Conservation (phyloP, 164 flowering plant genomes). For the Umbellularia californica region DNA sequence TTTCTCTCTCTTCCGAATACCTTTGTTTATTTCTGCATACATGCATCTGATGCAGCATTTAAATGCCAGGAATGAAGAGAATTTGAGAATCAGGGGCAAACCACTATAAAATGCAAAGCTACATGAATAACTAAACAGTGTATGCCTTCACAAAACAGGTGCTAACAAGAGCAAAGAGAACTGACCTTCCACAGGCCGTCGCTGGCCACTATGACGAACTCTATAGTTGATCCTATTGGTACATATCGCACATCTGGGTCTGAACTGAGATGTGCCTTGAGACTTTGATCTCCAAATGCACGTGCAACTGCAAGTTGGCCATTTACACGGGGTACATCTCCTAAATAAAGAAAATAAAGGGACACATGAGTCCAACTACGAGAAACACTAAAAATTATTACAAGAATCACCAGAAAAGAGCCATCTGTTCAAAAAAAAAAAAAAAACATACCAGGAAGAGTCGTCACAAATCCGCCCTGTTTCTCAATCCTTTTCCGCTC, state of each 20-base stretch:
- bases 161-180: not conserved
- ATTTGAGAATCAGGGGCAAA: too few relatives aligned
- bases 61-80: too few relatives aligned
- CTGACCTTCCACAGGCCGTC: slow-evolving; percentile 88
- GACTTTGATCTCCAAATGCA: slow-evolving; percentile 78
- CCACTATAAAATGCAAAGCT: too few relatives aligned
- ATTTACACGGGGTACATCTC: slow-evolving; percentile 81
- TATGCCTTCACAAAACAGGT: not conserved
- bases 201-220: slow-evolving; percentile 64
- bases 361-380: not conserved
- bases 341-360: slow-evolving; percentile 23
- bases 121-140: not conserved
- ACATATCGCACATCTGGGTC: slow-evolving; percentile 57
- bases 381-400: not conserved
- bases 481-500: slow-evolving; percentile 55
- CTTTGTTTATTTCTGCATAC: too few relatives aligned
- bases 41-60: too few relatives aligned
- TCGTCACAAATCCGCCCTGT: slow-evolving; percentile 65
- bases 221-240: slow-evolving; percentile 37
- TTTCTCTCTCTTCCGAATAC: too few relatives aligned
- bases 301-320: slow-evolving; percentile 85
- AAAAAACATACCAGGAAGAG: slow-evolving; percentile 43
- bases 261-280: slow-evolving; percentile 70
- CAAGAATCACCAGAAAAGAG: not conserved
- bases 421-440: not conserved